Conservation (phyloP, 2,329 filamentous ascomycete species). For the Beauveria sp. region DNA sequence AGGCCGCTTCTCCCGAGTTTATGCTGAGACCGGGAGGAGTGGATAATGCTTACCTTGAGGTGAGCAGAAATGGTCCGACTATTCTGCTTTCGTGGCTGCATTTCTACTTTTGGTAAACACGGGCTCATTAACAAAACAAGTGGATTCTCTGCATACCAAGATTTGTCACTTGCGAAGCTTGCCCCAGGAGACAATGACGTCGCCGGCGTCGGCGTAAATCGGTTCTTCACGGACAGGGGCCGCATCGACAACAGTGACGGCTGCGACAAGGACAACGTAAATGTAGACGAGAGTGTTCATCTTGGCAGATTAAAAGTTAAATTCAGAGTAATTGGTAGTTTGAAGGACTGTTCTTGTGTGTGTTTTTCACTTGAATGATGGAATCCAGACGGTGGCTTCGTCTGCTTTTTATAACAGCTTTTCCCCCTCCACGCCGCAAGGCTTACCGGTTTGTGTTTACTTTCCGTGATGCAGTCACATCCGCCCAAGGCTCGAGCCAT, state of each 20-base stretch:
- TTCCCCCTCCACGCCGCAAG: too few species aligned
- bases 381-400: too few species aligned
- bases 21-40: too few species aligned
- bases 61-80: background rate
- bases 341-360: background rate
- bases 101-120: background rate
- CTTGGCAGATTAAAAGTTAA: background rate
- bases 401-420: background rate
- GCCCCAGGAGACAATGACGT: background rate
- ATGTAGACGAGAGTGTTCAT: background rate
- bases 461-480: too few species aligned
- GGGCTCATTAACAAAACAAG: too few species aligned
- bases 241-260: background rate
- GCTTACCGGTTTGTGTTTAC: too few species aligned
- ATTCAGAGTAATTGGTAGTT: too few species aligned
- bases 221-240: background rate
- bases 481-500: too few species aligned
- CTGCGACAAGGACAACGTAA: background rate
- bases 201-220: background rate
- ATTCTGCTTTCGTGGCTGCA: background rate
- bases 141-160: background rate
- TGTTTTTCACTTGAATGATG: too few species aligned
- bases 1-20: too few species aligned
- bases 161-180: background rate
- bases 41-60: too few species aligned